Evolutionary conservation across 768 basidiomycete species (phyloP).

Genomic region (Panus rudis): DNA sequence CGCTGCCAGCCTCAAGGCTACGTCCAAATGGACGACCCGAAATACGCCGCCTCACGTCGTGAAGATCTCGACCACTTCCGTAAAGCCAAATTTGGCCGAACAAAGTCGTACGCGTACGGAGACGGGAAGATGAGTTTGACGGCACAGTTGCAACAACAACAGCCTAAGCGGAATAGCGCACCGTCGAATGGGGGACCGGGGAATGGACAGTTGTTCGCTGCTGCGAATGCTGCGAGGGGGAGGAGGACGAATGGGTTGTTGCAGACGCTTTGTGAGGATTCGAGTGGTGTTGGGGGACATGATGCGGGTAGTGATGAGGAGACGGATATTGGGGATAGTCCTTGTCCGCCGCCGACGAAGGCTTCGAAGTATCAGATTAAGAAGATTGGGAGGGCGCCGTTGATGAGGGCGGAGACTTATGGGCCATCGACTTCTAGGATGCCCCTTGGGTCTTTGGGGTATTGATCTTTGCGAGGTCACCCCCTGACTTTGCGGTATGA

Average conservation of each 20-base stretch:
- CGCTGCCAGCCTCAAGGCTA: slow-evolving; percentile 82
- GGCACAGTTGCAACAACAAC: slow-evolving; percentile 28
- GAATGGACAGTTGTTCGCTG: slow-evolving; percentile 53
- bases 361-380: slow-evolving; percentile 48
- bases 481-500: too few species aligned
- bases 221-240: slow-evolving; percentile 59
- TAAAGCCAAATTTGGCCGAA: slow-evolving; percentile 78
- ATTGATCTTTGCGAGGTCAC: too few species aligned
- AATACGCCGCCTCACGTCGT: slow-evolving; percentile 68
- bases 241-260: slow-evolving; percentile 42
- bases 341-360: slow-evolving; percentile 77
- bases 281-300: slow-evolving; percentile 47
- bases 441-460: slow-evolving; percentile 25
- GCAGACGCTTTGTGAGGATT: slow-evolving; percentile 61
- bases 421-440: slow-evolving; percentile 50
- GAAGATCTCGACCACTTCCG: slow-evolving; percentile 92
- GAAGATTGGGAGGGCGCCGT: slow-evolving; percentile 41
- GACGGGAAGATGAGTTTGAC: slow-evolving; percentile 46
- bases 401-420: slow-evolving; percentile 64
- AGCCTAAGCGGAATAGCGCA: slow-evolving; percentile 60
- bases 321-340: slow-evolving; percentile 76
- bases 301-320: slow-evolving; percentile 76
- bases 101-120: slow-evolving; percentile 91
- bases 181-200: slow-evolving; percentile 36
- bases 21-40: slow-evolving; percentile 92